phyloP scores from a whole-genome alignment of 768 basidiomycete species.

The Tulasnella sp. region DNA sequence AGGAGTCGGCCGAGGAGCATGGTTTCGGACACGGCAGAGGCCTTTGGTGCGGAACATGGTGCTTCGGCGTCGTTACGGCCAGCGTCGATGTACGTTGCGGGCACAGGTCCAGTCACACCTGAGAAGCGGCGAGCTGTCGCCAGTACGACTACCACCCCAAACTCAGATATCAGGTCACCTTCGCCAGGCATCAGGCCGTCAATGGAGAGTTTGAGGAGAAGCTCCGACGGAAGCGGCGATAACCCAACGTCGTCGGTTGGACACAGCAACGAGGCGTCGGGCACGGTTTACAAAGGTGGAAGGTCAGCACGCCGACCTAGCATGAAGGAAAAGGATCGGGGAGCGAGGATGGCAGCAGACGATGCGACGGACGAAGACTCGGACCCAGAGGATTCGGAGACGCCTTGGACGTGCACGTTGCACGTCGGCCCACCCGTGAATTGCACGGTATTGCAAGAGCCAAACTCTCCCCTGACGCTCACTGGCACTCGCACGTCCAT shows the following conservation, averaged over 20 bases:
- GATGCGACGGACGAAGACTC: constrained; percentile 57
- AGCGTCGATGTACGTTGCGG: neutral
- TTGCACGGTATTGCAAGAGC: neutral
- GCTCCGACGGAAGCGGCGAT: constrained; percentile 15
- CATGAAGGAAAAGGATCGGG: neutral
- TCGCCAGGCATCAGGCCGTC: constrained; percentile 8
- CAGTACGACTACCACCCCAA: neutral
- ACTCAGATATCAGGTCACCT: neutral
- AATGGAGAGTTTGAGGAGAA: constrained; percentile 10
- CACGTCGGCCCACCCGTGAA: constrained; percentile 12
- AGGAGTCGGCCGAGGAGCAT: constrained; percentile 18
- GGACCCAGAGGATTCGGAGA: constrained; percentile 94
- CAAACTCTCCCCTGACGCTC: neutral
- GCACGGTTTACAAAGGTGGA: constrained; percentile 13
- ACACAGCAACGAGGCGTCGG: neutral
- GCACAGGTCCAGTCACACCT: neutral
- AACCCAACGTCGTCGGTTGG: neutral
- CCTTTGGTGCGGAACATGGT: neutral
- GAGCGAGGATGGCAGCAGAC: constrained; percentile 21
- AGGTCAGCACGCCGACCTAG: neutral
- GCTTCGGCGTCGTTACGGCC: neutral
- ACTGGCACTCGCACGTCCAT: neutral
- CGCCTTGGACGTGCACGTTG: constrained; percentile 90
- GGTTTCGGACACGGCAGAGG: neutral
- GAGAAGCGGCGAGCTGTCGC: neutral